Evolutionary conservation across 2,329 filamentous ascomycete genomes (phyloP), one percentile per base, ranked within the genome.

Genomic region (Venturia asperata): DNA sequence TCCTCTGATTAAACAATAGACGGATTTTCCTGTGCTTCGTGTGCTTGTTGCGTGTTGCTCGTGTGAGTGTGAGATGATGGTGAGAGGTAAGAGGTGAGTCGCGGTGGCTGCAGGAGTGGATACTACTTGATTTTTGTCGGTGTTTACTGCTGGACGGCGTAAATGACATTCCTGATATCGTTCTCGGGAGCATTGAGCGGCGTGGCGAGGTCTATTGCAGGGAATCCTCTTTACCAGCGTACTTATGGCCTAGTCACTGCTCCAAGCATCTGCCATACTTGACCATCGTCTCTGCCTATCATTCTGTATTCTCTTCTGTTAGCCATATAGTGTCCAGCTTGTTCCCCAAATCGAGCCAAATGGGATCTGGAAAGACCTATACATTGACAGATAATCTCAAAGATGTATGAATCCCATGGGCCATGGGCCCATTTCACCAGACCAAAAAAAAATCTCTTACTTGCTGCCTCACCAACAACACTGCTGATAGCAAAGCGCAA

Each of bases 1-100:
- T 58, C 52, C 37, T 58, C 52, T 37, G 52, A 58, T 58, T 7
- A 58, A 37, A 37, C 30, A 58, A 58, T 58, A 58, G 52, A 58
- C n/a, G 52, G 30, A 0, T 37, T 37, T 58, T 58, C 52, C 27
- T 39, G 52, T 37, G 52, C 52, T 47, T 24, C 21, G 19, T 47
- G 13, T 41, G 15, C 39, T 27, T 52, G 24, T 15, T 37, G 30
- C 17, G 52, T 58, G 52, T 21, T n/a, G 52, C 52, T 37, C 30
- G 52, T 58, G 52, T 19, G 52, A 34, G 17, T 58, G 19, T 37
- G 52, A 37, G 52, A 17, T 58, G 30, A 58, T 58, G 27, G 17
- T 37, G 52, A 37, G 27, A 56, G 27, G 19, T n/a, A 10, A 37
- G 37, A n/a, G n/a, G n/a, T 39, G 52, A 56, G 27, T 17, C 21